Base-by-base conservation (phyloP, 225 moss, liverwort and hornwort species). In the Pseudisothecium myosuroides region DNA sequence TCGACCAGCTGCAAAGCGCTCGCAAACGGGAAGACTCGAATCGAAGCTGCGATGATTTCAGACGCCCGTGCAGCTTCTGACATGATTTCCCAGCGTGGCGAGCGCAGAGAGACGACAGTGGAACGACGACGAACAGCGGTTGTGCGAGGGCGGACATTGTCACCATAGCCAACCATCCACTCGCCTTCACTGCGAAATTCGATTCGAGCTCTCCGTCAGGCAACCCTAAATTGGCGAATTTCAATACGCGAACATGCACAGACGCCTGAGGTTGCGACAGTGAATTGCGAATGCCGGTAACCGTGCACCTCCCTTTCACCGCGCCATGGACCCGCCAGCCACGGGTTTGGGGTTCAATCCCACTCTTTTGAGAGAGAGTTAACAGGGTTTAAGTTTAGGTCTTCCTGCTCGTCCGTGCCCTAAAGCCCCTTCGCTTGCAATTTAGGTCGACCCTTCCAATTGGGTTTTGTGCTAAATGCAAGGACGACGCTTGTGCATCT, bases 101-200 rank as follows among this genome's bases (percentile, higher is more conserved):
- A 80, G 77, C 91, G 76, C 90, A 90, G 43, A 94, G 81, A 49
- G 89, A 86, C 72, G 93, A 93, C 20, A 92, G 45, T 10, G 91
- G 92, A 86, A 79, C 82, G 23, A 90, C 88, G 58, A 91, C 82
- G 79, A 89, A 88, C 74, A 92, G 76, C 64, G 91, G 92, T 36
- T 88, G 93, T 67, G 93, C 64, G 34, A 93, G 65, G 80, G 89
- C 89, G 64, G 91, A 89, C 92, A 94, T 93, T 90, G 92, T 91
- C 81, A 90, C 93, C 89, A 89, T 78, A 28, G 80, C 88, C 90
- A 65, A 86, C 59, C 74, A 37, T 61, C 69, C 45, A 80, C 88
- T 62, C 52, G 28, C 68, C 61, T 75, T 84, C 20, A 39, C 18
- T 72, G 49, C 74, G 79, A 84, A 84, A 74, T 61, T 39, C n/a